Percentiles rank a stretch among this genome's conserved stretches.
These are phyloP conservation scores for Bipolaris victoriae DNA, from an alignment of 2,329 filamentous ascomycete genomes.

Conservation along the genomic window DNA sequence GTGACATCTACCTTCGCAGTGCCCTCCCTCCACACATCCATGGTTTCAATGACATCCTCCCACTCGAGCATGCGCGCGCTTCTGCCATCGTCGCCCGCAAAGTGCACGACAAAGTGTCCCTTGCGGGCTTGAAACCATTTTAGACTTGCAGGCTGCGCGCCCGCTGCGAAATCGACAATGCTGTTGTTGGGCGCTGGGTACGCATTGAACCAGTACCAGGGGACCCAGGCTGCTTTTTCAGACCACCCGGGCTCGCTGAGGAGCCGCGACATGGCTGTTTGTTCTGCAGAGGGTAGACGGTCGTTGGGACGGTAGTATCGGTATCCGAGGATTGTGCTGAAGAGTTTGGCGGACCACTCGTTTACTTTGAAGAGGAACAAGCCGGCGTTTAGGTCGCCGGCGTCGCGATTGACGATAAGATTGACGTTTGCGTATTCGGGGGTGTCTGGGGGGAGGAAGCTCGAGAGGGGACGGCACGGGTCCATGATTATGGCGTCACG, in stretches of 20 bases:
- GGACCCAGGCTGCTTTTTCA: slow-evolving; percentile 42
- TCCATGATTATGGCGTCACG: slow-evolving; percentile 54
- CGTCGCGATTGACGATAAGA: slow-evolving; percentile 48
- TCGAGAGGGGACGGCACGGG: slow-evolving; percentile 49
- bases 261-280: slow-evolving; percentile 50
- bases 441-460: slow-evolving; percentile 44
- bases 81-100: slow-evolving; percentile 47
- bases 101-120: slow-evolving; percentile 53
- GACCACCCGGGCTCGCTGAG: slow-evolving; percentile 43
- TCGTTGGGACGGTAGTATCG: slow-evolving; percentile 47
- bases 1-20: slow-evolving; percentile 31
- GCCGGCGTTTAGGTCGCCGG: slow-evolving; percentile 52
- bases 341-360: slow-evolving; percentile 48
- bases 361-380: slow-evolving; percentile 51
- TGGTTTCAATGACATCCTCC: slow-evolving; percentile 25
- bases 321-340: slow-evolving; percentile 49
- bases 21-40: slow-evolving; percentile 33
- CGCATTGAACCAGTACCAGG: slow-evolving; percentile 55
- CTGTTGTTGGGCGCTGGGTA: slow-evolving; percentile 43
- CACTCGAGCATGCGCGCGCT: slow-evolving; percentile 48
- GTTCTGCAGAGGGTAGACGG: slow-evolving; percentile 47
- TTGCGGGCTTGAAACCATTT: slow-evolving; percentile 46
- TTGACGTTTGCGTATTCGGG: slow-evolving; percentile 30
- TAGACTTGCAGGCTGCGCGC: slow-evolving; percentile 47
- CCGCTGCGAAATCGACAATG: slow-evolving; percentile 28